Percentiles rank a stretch among this genome's conserved stretches.
Evolutionary conservation across 345 rosid genomes (phyloP).

Genomic region (Arabidopsis thaliana): TAIR10.1 NC_003075.7:18162001-18162500

Average conservation of each 20-base stretch:
- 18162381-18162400: constrained; percentile 71
- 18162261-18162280: not conserved
- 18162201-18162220: not conserved
- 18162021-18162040: constrained; percentile 27
- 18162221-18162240: not conserved
- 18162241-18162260: not conserved
- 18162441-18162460: not conserved
- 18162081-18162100: constrained; percentile 29
- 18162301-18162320: constrained; percentile 88
- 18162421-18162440: not conserved
- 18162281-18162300: constrained; percentile 62
- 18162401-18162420: not conserved
- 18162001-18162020: constrained; percentile 21
- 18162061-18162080: constrained; percentile 39
- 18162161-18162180: constrained; percentile 39
- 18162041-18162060: constrained; percentile 42
- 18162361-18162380: constrained; percentile 84
- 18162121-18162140: constrained; percentile 22
- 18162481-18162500: constrained; percentile 2
- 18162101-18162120: constrained; percentile 11
- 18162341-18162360: constrained; percentile 75
- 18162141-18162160: constrained; percentile 43
- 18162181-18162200: constrained; percentile 42
- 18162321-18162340: constrained; percentile 82
- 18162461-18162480: not conserved